Evolutionary conservation across 2,329 filamentous ascomycete species (phyloP).

Genomic region (Fusarium avenaceum): DNA sequence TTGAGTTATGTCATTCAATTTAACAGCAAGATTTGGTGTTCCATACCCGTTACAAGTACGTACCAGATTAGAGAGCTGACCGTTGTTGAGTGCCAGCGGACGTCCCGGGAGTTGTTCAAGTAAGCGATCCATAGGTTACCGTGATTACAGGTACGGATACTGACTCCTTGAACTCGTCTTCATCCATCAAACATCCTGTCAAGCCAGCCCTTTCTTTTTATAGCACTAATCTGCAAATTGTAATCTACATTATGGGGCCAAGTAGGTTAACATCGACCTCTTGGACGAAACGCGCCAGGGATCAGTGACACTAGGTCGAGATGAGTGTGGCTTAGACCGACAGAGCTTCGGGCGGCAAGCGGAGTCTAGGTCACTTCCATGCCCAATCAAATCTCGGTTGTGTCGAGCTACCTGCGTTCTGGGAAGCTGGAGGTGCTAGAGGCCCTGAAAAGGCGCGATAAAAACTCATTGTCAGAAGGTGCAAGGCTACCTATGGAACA

Average conservation of each 20-base stretch:
- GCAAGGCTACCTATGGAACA: background rate
- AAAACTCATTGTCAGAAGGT: constrained; percentile 37
- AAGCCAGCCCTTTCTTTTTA: constrained; percentile 27
- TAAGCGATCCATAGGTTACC: background rate
- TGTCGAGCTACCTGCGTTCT: constrained; percentile 15
- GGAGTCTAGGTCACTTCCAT: constrained; percentile 12
- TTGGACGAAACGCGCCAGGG: constrained; percentile 21
- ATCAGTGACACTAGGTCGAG: constrained; percentile 20
- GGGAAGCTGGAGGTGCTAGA: constrained; percentile 36
- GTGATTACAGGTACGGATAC: background rate
- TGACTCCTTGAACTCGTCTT: background rate
- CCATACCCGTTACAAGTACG: background rate
- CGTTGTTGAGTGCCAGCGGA: constrained; percentile 1
- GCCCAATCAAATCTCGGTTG: constrained; percentile 28
- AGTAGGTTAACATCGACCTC: constrained; percentile 12
- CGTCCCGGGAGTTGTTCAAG: background rate
- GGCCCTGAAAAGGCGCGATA: constrained; percentile 33
- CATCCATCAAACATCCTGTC: constrained; percentile 5
- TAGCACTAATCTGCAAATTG: constrained; percentile 30
- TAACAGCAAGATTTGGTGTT: background rate
- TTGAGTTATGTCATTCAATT: background rate
- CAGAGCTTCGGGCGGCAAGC: constrained; percentile 39
- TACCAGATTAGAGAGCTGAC: background rate
- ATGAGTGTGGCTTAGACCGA: constrained; percentile 47
- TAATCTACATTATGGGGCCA: constrained; percentile 18